Conservation (phyloP, 2,329 filamentous ascomycete species). For the Scytalidium lignicola region DNA sequence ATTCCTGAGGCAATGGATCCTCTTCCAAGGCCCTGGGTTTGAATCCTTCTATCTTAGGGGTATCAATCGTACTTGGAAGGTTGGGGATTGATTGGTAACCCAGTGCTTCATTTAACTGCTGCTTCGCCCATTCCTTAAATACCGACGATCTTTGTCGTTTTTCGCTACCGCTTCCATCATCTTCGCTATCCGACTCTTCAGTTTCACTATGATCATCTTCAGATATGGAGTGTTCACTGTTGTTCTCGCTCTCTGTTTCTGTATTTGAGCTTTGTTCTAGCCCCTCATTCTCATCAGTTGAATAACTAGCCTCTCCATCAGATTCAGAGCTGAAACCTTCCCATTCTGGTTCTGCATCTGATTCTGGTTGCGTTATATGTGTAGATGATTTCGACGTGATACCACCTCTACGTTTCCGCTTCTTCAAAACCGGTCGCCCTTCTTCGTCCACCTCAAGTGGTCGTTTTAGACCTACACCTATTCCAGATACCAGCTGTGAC, state of each 20-base stretch:
- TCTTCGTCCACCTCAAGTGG: slow-evolving; percentile 76
- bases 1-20: slow-evolving; percentile 64
- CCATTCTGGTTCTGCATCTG: slow-evolving; percentile 50
- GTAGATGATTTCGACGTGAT: slow-evolving; percentile 51
- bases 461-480: slow-evolving; percentile 80
- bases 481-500: slow-evolving; percentile 14
- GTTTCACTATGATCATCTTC: slow-evolving; percentile 15
- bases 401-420: slow-evolving; percentile 68
- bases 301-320: slow-evolving; percentile 28
- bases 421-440: slow-evolving; percentile 73
- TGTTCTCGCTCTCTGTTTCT: slow-evolving; percentile 23
- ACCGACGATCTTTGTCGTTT: slow-evolving; percentile 49
- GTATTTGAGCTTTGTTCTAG: slow-evolving; percentile 22
- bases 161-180: slow-evolving; percentile 26
- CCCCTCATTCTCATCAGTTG: slow-evolving; percentile 23
- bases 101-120: slow-evolving; percentile 78
- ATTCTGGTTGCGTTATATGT: slow-evolving; percentile 37
- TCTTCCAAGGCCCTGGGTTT: slow-evolving; percentile 62
- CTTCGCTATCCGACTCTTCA: slow-evolving; percentile 22
- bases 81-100: slow-evolving; percentile 52
- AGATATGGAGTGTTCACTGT: slow-evolving; percentile 8
- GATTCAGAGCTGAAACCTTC: slow-evolving; percentile 53
- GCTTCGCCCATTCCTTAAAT: slow-evolving; percentile 91
- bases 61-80: slow-evolving; percentile 29
- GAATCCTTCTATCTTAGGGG: slow-evolving; percentile 56